Percentiles rank a stretch among this genome's conserved stretches.
Conservation (phyloP, 1,139 yeast species). For the Meyerozyma guilliermondii region DNA sequence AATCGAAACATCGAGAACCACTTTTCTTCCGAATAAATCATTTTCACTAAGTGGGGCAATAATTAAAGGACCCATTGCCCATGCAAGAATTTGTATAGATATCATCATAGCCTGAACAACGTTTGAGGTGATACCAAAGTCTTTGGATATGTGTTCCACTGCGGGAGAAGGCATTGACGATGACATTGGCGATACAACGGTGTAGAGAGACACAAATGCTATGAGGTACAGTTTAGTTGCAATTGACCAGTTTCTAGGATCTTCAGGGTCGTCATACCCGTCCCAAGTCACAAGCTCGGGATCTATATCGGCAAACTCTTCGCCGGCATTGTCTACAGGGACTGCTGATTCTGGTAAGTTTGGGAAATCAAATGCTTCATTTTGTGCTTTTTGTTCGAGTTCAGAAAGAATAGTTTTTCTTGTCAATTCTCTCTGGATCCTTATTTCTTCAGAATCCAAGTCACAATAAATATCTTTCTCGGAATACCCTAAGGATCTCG, state of each 20-base stretch:
- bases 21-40: slow-evolving; percentile 37
- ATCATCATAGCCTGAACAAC: slow-evolving; percentile 35
- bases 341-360: slow-evolving; percentile 15
- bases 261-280: slow-evolving; percentile 31
- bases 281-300: slow-evolving; percentile 43
- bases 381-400: slow-evolving; percentile 12
- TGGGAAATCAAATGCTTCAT: slow-evolving; percentile 8
- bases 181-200: slow-evolving; percentile 43
- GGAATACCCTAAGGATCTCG: slow-evolving; percentile 18
- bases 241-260: slow-evolving; percentile 37
- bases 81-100: slow-evolving; percentile 41
- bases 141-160: slow-evolving; percentile 26
- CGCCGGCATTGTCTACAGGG: slow-evolving; percentile 31
- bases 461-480: slow-evolving; percentile 34
- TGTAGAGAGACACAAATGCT: slow-evolving; percentile 35
- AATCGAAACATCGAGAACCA: slow-evolving; percentile 33
- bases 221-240: slow-evolving; percentile 24
- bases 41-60: slow-evolving; percentile 44
- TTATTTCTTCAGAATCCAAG: slow-evolving; percentile 17
- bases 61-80: slow-evolving; percentile 44
- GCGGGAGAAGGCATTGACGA: slow-evolving; percentile 45
- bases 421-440: slow-evolving; percentile 16
- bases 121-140: slow-evolving; percentile 28
- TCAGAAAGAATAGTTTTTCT: slow-evolving; percentile 17
- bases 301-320: slow-evolving; percentile 32